A percentile compares a stretch with the other conserved stretches of the same genome.
Conservation (phyloP, 176 grass and related monocot genomes). For the Avena eriantha region DNA sequence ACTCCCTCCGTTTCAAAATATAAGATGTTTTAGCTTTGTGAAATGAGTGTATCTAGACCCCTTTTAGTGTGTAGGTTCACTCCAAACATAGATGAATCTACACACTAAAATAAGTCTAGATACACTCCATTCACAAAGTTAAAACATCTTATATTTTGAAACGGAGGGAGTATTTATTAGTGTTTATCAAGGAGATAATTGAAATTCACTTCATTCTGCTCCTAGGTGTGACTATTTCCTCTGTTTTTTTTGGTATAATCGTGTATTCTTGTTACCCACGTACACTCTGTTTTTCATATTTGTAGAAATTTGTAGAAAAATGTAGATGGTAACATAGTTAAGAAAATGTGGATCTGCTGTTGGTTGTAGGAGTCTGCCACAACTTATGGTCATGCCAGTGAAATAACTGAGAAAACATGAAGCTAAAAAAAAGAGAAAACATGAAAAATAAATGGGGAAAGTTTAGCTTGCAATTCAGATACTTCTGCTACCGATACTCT, state of each 20-base stretch:
- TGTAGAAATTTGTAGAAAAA: conserved; percentile 31
- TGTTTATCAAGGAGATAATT: not conserved
- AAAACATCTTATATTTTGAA: no score
- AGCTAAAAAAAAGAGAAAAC: not conserved
- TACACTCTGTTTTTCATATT: conserved; percentile 10
- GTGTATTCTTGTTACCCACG: not conserved
- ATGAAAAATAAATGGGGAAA: conserved; percentile 7
- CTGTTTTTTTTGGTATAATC: not conserved
- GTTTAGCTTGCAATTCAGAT: not conserved
- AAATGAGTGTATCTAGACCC: no score
- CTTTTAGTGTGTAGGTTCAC: no score
- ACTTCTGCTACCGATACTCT: not conserved
- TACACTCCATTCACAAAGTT: no score
- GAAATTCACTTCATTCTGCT: not conserved
- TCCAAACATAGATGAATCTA: no score
- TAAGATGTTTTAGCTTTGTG: no score
- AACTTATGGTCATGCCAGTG: not conserved
- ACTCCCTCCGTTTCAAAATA: no score
- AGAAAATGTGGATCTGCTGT: not conserved
- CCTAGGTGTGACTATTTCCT: not conserved
- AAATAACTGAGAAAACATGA: not conserved
- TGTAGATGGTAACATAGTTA: not conserved
- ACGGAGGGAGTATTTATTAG: not conserved
- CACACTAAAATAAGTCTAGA: no score
- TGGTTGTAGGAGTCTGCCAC: conserved; percentile 3